These are phyloP conservation scores for Colletotrichum sojae DNA, from an alignment of 2,329 filamentous ascomycete genomes.

Conservation along the genomic window DNA sequence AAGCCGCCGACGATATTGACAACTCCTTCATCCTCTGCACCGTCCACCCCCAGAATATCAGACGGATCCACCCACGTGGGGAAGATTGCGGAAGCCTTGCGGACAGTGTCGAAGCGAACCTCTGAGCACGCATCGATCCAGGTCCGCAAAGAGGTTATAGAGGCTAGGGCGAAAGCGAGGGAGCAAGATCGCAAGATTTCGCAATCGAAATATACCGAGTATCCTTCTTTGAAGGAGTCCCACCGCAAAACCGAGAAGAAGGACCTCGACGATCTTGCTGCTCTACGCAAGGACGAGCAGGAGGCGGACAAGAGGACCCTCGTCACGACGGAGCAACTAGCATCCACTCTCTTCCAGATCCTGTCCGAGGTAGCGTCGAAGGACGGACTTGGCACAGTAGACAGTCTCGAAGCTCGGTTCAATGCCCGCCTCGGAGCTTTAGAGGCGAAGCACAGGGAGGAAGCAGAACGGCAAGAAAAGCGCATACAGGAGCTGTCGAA, in stretches of 20 bases:
- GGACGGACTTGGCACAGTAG: background rate
- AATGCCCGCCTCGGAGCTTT: slow-evolving; percentile 28
- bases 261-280: slow-evolving; percentile 17
- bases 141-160: slow-evolving; percentile 15
- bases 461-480: slow-evolving; percentile 39
- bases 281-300: slow-evolving; percentile 4
- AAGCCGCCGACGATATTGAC: background rate
- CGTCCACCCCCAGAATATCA: background rate
- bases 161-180: slow-evolving; percentile 18
- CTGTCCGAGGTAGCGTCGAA: slow-evolving; percentile 2
- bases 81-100: slow-evolving; percentile 22
- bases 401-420: slow-evolving; percentile 3
- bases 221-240: slow-evolving; percentile 26
- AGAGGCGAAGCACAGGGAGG: slow-evolving; percentile 28
- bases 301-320: slow-evolving; percentile 5
- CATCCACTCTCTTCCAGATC: slow-evolving; percentile 16
- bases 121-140: slow-evolving; percentile 20
- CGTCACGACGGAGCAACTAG: slow-evolving; percentile 9
- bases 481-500: slow-evolving; percentile 21
- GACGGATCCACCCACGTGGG: background rate
- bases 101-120: slow-evolving; percentile 9
- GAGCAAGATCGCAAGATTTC: slow-evolving; percentile 7
- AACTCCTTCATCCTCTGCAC: slow-evolving; percentile 16
- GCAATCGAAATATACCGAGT: slow-evolving; percentile 25
- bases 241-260: slow-evolving; percentile 27